A percentile compares a stretch with the other conserved stretches of the same genome.
These are phyloP conservation scores for Termitomyces sp. DNA, from an alignment of 768 basidiomycete genomes.

Conservation along the genomic window DNA sequence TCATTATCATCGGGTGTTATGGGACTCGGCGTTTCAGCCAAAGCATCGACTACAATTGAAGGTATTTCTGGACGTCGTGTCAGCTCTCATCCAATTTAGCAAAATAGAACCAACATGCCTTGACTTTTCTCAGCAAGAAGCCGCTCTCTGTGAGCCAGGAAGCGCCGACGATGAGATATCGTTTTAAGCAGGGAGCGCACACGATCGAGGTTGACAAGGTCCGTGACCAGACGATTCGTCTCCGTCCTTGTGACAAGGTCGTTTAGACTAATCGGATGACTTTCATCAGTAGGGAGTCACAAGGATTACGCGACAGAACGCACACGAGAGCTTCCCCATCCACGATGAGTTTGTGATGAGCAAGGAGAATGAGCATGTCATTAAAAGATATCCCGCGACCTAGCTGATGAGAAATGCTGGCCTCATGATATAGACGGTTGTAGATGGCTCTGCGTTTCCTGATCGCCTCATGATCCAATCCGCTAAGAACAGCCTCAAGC, in stretches of 20 bases:
- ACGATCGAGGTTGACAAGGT: constrained; percentile 80
- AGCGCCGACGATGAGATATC: constrained; percentile 67
- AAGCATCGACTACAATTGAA: constrained; percentile 61
- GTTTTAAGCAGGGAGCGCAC: constrained; percentile 77
- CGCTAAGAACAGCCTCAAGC: constrained; percentile 50
- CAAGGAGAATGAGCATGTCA: constrained; percentile 79
- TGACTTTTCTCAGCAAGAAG: constrained; percentile 31
- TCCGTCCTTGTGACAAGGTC: constrained; percentile 75
- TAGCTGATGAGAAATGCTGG: constrained; percentile 62
- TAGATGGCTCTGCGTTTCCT: constrained; percentile 66
- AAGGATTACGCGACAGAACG: constrained; percentile 23
- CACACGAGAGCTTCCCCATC: constrained; percentile 87
- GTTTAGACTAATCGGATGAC: constrained; percentile 50
- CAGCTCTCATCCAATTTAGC: constrained; percentile 1
- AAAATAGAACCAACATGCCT: constrained; percentile 25
- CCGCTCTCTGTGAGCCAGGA: constrained; percentile 47
- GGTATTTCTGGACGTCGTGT: constrained; percentile 49
- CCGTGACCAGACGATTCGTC: constrained; percentile 74
- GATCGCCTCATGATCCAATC: constrained; percentile 62
- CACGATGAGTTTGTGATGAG: constrained; percentile 89
- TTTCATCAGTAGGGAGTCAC: not conserved
- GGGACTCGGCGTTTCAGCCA: constrained; percentile 45
- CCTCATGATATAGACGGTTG: constrained; percentile 83
- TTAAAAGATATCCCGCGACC: constrained; percentile 87
- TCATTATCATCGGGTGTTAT: constrained; percentile 26